phyloP scores from a whole-genome alignment of 352 stramenopile genomes.

The Phytophthora citrophthora region DNA sequence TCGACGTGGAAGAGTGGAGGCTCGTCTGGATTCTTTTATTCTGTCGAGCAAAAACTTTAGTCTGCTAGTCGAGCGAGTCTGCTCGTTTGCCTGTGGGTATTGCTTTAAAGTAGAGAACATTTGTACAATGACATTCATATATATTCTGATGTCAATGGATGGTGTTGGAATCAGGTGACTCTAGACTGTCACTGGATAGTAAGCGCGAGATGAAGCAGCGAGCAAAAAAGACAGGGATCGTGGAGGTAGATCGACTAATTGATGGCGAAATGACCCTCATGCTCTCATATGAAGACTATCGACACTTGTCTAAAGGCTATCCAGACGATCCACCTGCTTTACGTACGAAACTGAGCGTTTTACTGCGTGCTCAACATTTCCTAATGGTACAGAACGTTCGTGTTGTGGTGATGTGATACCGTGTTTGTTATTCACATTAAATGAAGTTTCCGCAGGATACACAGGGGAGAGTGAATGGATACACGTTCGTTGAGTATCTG shows the following conservation, averaged over 20 bases:
- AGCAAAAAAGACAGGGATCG: constrained; percentile 29
- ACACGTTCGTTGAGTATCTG: constrained; percentile 55
- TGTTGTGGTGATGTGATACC: background rate
- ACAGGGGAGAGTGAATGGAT: constrained; percentile 46
- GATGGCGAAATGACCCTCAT: constrained; percentile 34
- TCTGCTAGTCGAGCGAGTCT: constrained; percentile 22
- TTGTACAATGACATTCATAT: background rate
- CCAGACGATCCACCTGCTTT: constrained; percentile 7
- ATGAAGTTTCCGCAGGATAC: constrained; percentile 46
- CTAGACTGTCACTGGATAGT: background rate
- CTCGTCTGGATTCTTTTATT: constrained; percentile 24
- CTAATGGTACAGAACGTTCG: constrained; percentile 43
- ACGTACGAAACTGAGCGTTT: constrained; percentile 25
- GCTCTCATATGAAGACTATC: constrained; percentile 58
- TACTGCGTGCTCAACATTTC: constrained; percentile 47
- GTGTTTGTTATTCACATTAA: background rate
- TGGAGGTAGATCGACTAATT: constrained; percentile 46
- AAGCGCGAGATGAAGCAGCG: constrained; percentile 30
- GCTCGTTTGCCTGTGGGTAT: constrained; percentile 25
- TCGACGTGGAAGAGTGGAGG: constrained; percentile 14
- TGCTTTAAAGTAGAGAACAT: background rate
- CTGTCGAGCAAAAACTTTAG: constrained; percentile 25
- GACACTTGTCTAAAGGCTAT: constrained; percentile 17
- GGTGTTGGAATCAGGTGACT: constrained; percentile 2
- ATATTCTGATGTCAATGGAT: background rate